Conservation (phyloP, 495 filamentous ascomycete species). For the Xylaria palmicola region DNA sequence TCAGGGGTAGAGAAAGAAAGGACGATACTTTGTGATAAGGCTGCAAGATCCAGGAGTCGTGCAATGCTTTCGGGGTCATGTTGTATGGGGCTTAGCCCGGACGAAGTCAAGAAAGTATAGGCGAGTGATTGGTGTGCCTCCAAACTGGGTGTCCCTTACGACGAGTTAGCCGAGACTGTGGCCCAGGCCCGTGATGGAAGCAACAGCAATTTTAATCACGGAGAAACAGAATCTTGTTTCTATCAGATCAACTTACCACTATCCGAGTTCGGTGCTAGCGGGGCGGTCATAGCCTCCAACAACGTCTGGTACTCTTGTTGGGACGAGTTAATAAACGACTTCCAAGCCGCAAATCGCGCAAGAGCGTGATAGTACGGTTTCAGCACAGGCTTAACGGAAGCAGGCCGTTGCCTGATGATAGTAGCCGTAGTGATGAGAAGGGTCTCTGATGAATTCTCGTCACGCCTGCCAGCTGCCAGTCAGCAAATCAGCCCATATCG, state of each 20-base stretch:
- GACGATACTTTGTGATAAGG: slow-evolving; percentile 33
- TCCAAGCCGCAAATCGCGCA: slow-evolving; percentile 15
- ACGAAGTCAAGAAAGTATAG: slow-evolving; percentile 35
- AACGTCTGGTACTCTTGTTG: slow-evolving; percentile 11
- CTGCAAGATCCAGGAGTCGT: slow-evolving; percentile 19
- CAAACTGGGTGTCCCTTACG: slow-evolving; percentile 1
- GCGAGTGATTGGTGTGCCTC: slow-evolving; percentile 39
- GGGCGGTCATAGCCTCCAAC: slow-evolving; percentile 15
- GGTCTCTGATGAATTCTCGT: slow-evolving; percentile 17
- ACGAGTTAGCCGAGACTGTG: neutral
- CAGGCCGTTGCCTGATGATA: slow-evolving; percentile 21
- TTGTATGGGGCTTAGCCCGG: slow-evolving; percentile 19
- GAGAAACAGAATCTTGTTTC: neutral
- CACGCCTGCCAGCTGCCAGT: slow-evolving; percentile 17
- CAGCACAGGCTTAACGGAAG: slow-evolving; percentile 19
- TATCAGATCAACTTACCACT: slow-evolving; percentile 20
- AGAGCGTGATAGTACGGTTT: slow-evolving; percentile 26
- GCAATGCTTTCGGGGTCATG: slow-evolving; percentile 17
- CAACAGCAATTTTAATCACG: neutral
- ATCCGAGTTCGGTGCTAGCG: slow-evolving; percentile 11
- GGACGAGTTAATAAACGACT: neutral
- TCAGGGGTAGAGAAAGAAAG: slow-evolving; percentile 16
- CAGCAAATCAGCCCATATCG: neutral
- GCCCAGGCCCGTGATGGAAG: neutral
- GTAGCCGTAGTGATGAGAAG: slow-evolving; percentile 17